phyloP scores from a whole-genome alignment of 768 basidiomycete species.

The Arthromyces matolae region DNA sequence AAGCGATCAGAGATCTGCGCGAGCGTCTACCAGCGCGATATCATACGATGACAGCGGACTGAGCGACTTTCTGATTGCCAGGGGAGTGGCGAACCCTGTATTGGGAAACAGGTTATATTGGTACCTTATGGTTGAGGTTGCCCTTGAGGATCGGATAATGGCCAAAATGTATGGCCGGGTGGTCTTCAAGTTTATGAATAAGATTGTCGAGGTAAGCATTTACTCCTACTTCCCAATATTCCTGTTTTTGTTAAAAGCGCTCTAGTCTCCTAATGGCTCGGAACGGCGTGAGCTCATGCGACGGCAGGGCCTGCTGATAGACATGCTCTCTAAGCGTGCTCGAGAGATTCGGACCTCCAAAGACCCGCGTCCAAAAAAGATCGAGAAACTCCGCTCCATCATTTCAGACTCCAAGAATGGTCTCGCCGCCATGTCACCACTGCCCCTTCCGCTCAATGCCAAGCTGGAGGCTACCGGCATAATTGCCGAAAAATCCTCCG shows the following conservation, averaged over 20 bases:
- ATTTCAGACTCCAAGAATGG: constrained; percentile 84
- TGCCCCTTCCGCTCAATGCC: constrained; percentile 93
- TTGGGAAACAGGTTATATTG: constrained; percentile 92
- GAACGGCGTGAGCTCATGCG: constrained; percentile 85
- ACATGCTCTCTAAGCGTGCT: constrained; percentile 80
- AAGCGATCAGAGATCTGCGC: constrained; percentile 71
- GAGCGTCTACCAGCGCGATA: constrained; percentile 67
- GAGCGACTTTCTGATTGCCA: constrained; percentile 84
- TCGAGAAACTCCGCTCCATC: constrained; percentile 86
- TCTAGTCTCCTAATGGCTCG: constrained; percentile 66
- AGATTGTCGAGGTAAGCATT: constrained; percentile 71
- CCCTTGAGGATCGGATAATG: constrained; percentile 77
- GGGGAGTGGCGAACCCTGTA: constrained; percentile 78
- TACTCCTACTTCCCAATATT: neutral
- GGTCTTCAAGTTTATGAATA: constrained; percentile 85
- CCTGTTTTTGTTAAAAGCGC: neutral
- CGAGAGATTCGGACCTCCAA: constrained; percentile 86
- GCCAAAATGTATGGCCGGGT: constrained; percentile 94
- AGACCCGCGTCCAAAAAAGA: constrained; percentile 94
- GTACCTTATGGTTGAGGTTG: constrained; percentile 97
- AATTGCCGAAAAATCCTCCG: constrained; percentile 85
- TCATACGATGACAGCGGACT: constrained; percentile 91
- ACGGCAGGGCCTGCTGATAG: constrained; percentile 88
- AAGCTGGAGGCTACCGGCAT: constrained; percentile 80
- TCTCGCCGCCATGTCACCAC: constrained; percentile 70